These are phyloP conservation scores for Striga asiatica DNA, from an alignment of 257 asterid species.

Conservation along the genomic window DNA sequence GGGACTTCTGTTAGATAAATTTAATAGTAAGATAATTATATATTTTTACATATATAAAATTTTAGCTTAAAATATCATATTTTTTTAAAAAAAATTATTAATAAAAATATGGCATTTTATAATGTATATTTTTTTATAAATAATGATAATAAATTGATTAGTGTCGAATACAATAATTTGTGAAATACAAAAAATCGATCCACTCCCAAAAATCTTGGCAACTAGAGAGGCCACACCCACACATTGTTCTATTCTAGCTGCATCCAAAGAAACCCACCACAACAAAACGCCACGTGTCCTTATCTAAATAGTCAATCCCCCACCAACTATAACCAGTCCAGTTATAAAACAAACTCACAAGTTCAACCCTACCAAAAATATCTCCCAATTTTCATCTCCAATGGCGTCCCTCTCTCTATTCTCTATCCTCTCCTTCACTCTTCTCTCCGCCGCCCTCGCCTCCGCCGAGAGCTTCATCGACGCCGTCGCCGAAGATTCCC, in stretches of 20 bases:
- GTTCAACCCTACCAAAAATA: neutral
- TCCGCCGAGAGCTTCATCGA: slow-evolving; percentile 14
- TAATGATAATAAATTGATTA: too few relatives aligned
- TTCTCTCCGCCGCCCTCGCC: slow-evolving; percentile 21
- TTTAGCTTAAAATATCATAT: too few relatives aligned
- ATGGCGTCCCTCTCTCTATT: slow-evolving; percentile 34
- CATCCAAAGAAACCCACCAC: slow-evolving; percentile 1
- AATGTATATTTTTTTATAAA: too few relatives aligned
- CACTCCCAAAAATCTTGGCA: neutral
- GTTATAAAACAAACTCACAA: slow-evolving; percentile 13
- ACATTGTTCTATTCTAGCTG: neutral
- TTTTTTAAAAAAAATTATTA: too few relatives aligned
- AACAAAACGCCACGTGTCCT: slow-evolving; percentile 27
- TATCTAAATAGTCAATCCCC: slow-evolving; percentile 12
- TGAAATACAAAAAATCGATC: too few relatives aligned
- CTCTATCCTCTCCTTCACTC: slow-evolving; percentile 21
- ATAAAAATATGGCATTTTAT: too few relatives aligned
- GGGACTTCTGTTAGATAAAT: too few relatives aligned
- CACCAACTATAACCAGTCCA: neutral
- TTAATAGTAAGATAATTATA: too few relatives aligned
- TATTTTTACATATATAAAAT: too few relatives aligned
- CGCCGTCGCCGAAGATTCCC: slow-evolving; percentile 33
- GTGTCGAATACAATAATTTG: too few relatives aligned
- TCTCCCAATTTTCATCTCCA: slow-evolving; percentile 17
- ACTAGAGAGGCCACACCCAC: neutral